Evolutionary conservation across 129 eudicot species (phyloP).

Genomic region (Pseudognaphalium luteoalbum): DNA sequence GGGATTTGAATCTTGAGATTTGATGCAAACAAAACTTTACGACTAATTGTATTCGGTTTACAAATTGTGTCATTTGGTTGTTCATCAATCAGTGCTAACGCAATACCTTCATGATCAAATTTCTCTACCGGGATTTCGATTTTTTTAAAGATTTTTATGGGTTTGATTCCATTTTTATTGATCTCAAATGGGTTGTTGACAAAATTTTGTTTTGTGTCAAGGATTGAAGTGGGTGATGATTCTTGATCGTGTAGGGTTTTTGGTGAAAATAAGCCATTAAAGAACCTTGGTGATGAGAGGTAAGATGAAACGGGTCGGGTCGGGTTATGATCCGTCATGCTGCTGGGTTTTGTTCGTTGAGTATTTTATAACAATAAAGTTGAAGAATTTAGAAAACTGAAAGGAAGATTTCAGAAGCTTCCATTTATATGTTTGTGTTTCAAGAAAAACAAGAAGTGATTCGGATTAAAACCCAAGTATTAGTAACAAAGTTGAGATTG

Average conservation of each 20-base stretch:
- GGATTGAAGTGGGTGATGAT: conserved; percentile 73
- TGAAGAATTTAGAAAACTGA: background rate
- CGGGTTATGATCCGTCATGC: conserved; percentile 26
- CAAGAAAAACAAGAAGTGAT: conserved; percentile 42
- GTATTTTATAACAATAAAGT: background rate
- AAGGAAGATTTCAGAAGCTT: conserved; percentile 22
- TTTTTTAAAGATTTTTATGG: conserved; percentile 36
- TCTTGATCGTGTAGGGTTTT: conserved; percentile 50
- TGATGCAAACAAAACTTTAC: conserved; percentile 58
- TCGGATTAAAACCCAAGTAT: conserved; percentile 40
- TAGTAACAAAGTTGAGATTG: conserved; percentile 32
- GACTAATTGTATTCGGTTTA: conserved; percentile 35
- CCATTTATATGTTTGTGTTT: conserved; percentile 8
- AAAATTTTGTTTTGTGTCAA: conserved; percentile 47
- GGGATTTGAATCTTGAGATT: conserved; percentile 76
- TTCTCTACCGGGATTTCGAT: conserved; percentile 38
- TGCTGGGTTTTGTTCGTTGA: background rate
- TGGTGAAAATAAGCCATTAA: conserved; percentile 45
- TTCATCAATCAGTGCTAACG: conserved; percentile 53
- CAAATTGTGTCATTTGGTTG: conserved; percentile 29
- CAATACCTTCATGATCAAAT: conserved; percentile 55
- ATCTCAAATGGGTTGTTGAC: conserved; percentile 53
- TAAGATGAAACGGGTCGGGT: conserved; percentile 46
- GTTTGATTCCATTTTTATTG: conserved; percentile 32
- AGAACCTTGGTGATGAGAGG: conserved; percentile 63